Evolutionary conservation across 1,284 basidiomycete species (phyloP).

Genomic region (Malassezia dermatis): DNA sequence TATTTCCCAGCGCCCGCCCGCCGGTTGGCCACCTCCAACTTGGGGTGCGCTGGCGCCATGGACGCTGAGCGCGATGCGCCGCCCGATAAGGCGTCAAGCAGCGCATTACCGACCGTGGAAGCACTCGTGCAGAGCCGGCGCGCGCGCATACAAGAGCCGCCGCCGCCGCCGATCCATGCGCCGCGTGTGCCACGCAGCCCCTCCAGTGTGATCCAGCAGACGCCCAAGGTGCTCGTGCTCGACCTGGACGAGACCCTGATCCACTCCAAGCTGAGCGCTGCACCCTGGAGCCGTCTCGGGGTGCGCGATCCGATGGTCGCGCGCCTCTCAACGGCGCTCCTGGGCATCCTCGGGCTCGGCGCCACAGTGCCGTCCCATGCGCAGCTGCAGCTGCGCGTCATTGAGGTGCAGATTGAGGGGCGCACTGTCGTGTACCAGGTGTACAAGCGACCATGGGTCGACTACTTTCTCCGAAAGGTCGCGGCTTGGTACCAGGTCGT

Average conservation of each 20-base stretch:
- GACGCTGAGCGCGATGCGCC: background rate
- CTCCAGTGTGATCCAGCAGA: slow-evolving; percentile 35
- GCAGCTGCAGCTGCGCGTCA: slow-evolving; percentile 58
- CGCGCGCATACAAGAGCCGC: background rate
- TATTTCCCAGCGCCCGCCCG: background rate
- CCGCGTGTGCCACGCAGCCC: slow-evolving; percentile 21
- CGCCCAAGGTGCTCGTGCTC: slow-evolving; percentile 52
- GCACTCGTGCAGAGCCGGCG: slow-evolving; percentile 8
- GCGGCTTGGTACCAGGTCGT: slow-evolving; percentile 97
- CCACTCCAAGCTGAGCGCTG: slow-evolving; percentile 79
- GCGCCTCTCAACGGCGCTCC: slow-evolving; percentile 17
- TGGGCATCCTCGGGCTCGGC: slow-evolving; percentile 33
- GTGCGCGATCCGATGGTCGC: background rate
- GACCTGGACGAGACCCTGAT: slow-evolving; percentile 97
- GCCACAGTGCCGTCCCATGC: slow-evolving; percentile 13
- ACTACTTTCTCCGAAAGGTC: slow-evolving; percentile 53
- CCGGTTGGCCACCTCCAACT: background rate
- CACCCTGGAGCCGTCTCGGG: slow-evolving; percentile 19
- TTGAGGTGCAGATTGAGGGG: slow-evolving; percentile 88
- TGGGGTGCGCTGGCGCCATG: background rate
- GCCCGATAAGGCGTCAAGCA: background rate
- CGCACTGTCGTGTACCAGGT: slow-evolving; percentile 89
- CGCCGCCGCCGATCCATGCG: background rate
- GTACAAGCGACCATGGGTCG: slow-evolving; percentile 94
- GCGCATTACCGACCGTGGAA: slow-evolving; percentile 11